phyloP scores from a whole-genome alignment of 306 rosid species.

The Glycine soja region DNA sequence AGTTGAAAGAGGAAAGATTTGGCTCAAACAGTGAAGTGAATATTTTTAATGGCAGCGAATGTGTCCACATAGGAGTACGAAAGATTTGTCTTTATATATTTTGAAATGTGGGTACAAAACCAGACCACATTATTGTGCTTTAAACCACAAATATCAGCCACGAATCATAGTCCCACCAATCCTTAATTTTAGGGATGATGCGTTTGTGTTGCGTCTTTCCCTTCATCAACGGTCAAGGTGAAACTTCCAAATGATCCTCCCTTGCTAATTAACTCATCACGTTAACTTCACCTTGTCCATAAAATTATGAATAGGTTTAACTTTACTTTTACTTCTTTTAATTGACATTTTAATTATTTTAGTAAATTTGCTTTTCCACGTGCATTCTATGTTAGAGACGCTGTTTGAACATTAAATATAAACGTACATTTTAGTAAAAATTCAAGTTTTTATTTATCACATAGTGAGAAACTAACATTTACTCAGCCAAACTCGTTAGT shows the following conservation, averaged over 20 bases:
- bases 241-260: neutral
- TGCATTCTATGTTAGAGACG: too few species aligned
- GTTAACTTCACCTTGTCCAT: neutral
- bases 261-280: neutral
- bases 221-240: neutral
- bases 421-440: too few species aligned
- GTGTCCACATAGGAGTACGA: constrained; percentile 29
- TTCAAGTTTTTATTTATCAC: too few species aligned
- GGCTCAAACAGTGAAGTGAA: constrained; percentile 5
- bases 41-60: constrained; percentile 4
- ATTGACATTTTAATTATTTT: too few species aligned
- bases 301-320: neutral
- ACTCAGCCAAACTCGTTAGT: too few species aligned
- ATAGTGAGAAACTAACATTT: too few species aligned
- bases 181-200: constrained; percentile 17
- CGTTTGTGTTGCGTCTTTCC: neutral
- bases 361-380: too few species aligned
- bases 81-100: neutral
- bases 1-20: neutral
- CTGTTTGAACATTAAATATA: too few species aligned
- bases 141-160: constrained; percentile 8
- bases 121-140: neutral
- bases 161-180: neutral
- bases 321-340: neutral
- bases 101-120: neutral